Evolutionary conservation across 2,329 filamentous ascomycete species (phyloP).

Genomic region (Fusarium decemcellulare): DNA sequence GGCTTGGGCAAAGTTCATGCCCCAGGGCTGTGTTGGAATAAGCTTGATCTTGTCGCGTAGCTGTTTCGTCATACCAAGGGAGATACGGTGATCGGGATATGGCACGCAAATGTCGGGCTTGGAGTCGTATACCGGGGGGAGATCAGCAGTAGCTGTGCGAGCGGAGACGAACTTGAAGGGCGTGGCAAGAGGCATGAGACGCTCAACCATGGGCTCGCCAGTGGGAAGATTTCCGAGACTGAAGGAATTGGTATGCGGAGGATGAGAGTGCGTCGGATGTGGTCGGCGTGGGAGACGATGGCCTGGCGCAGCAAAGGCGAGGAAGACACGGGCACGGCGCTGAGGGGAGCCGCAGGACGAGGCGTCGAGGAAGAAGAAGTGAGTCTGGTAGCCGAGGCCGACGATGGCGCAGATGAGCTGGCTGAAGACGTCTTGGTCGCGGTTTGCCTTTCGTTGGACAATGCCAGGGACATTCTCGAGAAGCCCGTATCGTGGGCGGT

Average conservation of each 20-base stretch:
- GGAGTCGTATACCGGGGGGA: slow-evolving; percentile 75
- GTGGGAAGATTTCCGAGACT: slow-evolving; percentile 72
- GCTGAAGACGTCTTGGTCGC: slow-evolving; percentile 76
- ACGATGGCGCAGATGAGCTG: slow-evolving; percentile 82
- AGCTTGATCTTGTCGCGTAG: slow-evolving; percentile 63
- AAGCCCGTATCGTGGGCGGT: slow-evolving; percentile 80
- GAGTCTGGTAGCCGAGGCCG: slow-evolving; percentile 82
- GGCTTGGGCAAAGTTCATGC: slow-evolving; percentile 65
- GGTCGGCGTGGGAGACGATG: slow-evolving; percentile 70
- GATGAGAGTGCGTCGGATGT: slow-evolving; percentile 74
- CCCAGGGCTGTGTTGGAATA: slow-evolving; percentile 73
- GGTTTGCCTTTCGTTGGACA: slow-evolving; percentile 61
- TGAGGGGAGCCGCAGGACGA: slow-evolving; percentile 79
- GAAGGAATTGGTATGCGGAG: slow-evolving; percentile 46
- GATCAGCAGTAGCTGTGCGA: slow-evolving; percentile 67
- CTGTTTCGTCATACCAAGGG: slow-evolving; percentile 54
- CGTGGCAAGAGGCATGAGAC: slow-evolving; percentile 59
- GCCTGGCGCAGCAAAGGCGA: slow-evolving; percentile 79
- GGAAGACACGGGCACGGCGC: slow-evolving; percentile 76
- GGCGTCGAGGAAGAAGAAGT: slow-evolving; percentile 77
- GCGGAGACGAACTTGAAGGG: slow-evolving; percentile 73
- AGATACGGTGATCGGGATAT: slow-evolving; percentile 77
- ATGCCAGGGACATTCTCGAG: slow-evolving; percentile 84
- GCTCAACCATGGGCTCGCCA: slow-evolving; percentile 70
- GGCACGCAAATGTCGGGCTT: slow-evolving; percentile 73